phyloP scores from a whole-genome alignment of 2,329 filamentous ascomycete genomes.

The Colletotrichum australisinense region DNA sequence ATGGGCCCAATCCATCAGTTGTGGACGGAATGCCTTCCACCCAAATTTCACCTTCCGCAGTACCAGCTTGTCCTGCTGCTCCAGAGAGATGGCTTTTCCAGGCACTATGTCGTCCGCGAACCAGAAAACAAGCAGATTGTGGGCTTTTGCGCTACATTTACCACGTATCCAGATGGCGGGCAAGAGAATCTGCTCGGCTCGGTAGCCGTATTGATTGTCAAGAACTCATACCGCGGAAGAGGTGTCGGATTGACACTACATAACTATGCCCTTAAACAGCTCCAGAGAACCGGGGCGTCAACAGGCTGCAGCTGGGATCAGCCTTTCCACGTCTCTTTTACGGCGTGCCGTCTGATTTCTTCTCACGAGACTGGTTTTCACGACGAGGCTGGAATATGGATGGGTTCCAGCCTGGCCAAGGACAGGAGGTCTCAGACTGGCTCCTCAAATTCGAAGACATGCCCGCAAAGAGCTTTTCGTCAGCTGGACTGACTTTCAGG shows the following conservation, averaged over 20 bases:
- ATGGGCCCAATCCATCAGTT: constrained; percentile 54
- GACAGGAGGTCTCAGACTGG: constrained; percentile 65
- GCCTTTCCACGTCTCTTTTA: constrained; percentile 69
- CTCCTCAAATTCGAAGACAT: constrained; percentile 63
- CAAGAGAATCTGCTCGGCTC: constrained; percentile 66
- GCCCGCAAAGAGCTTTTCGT: constrained; percentile 52
- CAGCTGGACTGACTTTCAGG: constrained; percentile 56
- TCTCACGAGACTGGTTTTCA: constrained; percentile 63
- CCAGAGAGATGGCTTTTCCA: constrained; percentile 64
- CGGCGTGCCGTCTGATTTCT: constrained; percentile 59
- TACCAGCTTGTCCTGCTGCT: constrained; percentile 59
- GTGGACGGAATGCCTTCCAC: constrained; percentile 58
- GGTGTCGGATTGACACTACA: constrained; percentile 67
- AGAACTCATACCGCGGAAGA: constrained; percentile 55
- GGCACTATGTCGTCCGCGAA: constrained; percentile 68
- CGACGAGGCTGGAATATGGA: constrained; percentile 63
- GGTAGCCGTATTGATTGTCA: constrained; percentile 65
- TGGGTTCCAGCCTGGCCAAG: constrained; percentile 50
- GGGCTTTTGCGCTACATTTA: constrained; percentile 71
- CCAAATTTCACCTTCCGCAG: constrained; percentile 58
- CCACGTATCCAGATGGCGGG: constrained; percentile 65
- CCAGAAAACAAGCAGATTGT: constrained; percentile 55
- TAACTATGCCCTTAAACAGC: constrained; percentile 59
- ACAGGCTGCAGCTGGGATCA: constrained; percentile 66
- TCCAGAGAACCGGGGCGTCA: constrained; percentile 64